phyloP scores from a whole-genome alignment of 805 yeast species.

The Ogataea polymorpha region DNA sequence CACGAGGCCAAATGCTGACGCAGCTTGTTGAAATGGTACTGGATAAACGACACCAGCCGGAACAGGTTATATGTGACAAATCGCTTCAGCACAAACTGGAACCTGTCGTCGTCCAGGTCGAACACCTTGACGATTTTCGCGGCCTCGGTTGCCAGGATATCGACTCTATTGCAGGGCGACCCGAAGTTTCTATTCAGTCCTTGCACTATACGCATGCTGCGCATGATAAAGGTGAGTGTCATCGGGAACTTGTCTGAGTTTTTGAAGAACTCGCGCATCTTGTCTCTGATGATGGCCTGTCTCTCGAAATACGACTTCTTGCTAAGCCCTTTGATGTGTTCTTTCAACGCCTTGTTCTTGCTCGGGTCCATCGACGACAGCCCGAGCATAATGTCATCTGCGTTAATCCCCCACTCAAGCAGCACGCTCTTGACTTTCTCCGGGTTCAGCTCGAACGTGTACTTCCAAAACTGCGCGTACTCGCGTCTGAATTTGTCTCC shows the following conservation, averaged over 20 bases:
- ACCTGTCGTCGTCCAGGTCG: constrained; percentile 13
- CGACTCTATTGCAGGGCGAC: constrained; percentile 72
- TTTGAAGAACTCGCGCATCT: constrained; percentile 52
- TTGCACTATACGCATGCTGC: constrained; percentile 75
- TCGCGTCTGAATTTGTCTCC: constrained; percentile 48
- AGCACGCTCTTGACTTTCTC: constrained; percentile 48
- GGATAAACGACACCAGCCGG: constrained; percentile 29
- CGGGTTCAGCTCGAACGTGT: constrained; percentile 51
- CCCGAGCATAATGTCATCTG: constrained; percentile 59
- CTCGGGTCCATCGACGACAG: constrained; percentile 49
- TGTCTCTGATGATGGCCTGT: constrained; percentile 41
- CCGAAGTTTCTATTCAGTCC: constrained; percentile 62
- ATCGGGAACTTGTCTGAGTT: constrained; percentile 68
- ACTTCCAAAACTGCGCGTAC: constrained; percentile 63
- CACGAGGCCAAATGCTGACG: constrained; percentile 2
- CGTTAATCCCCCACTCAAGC: constrained; percentile 64
- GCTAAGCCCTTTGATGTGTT: constrained; percentile 27
- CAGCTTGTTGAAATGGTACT: constrained; percentile 20
- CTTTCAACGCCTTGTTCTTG: constrained; percentile 15
- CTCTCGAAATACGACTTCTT: constrained; percentile 38
- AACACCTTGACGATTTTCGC: constrained; percentile 21
- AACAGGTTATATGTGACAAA: constrained; percentile 14
- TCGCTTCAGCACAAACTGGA: constrained; percentile 14
- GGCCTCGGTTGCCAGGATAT: constrained; percentile 59
- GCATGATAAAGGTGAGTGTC: constrained; percentile 58